Conservation (phyloP, 805 yeast species). For the Zygosaccharomyces bisporus region DNA sequence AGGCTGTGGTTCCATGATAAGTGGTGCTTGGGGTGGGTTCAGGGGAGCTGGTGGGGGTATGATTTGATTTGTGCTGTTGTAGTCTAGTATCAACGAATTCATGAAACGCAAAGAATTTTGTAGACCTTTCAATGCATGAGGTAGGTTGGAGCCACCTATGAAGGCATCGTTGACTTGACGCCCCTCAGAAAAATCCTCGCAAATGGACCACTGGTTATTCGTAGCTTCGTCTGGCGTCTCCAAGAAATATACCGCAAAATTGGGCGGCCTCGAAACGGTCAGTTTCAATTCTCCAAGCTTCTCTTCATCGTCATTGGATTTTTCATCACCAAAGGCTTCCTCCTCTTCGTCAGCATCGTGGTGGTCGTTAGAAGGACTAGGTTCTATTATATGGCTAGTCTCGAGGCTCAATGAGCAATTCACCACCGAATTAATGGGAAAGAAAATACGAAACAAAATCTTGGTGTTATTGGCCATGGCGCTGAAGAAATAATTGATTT, state of each 20-base stretch:
- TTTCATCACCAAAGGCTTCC: slow-evolving; percentile 15
- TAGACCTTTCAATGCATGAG: slow-evolving; percentile 65
- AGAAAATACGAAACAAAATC: slow-evolving; percentile 68
- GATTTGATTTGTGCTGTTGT: slow-evolving; percentile 36
- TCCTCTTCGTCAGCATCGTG: slow-evolving; percentile 16
- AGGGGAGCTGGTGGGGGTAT: slow-evolving; percentile 19
- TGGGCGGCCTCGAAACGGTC: slow-evolving; percentile 58
- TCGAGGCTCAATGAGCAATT: slow-evolving; percentile 55
- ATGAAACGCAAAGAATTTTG: slow-evolving; percentile 49
- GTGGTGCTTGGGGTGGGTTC: slow-evolving; percentile 6
- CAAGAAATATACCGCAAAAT: slow-evolving; percentile 72
- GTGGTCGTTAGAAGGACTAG: slow-evolving; percentile 16
- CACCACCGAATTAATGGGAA: slow-evolving; percentile 57
- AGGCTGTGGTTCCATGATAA: slow-evolving; percentile 13
- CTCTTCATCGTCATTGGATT: slow-evolving; percentile 17
- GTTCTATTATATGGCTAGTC: slow-evolving; percentile 33
- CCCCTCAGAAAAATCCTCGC: slow-evolving; percentile 81
- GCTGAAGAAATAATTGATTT: slow-evolving; percentile 73
- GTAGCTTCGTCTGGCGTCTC: slow-evolving; percentile 41
- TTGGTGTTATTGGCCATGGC: slow-evolving; percentile 65
- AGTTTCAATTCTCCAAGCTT: slow-evolving; percentile 47
- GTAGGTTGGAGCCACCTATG: slow-evolving; percentile 56
- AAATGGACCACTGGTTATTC: slow-evolving; percentile 46
- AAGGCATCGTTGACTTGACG: slow-evolving; percentile 73
- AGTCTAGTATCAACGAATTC: slow-evolving; percentile 51